Percentiles rank a stretch among this genome's conserved stretches.
Evolutionary conservation across 2,329 filamentous ascomycete species (phyloP).

Genomic region (Talaromyces sp.): DNA sequence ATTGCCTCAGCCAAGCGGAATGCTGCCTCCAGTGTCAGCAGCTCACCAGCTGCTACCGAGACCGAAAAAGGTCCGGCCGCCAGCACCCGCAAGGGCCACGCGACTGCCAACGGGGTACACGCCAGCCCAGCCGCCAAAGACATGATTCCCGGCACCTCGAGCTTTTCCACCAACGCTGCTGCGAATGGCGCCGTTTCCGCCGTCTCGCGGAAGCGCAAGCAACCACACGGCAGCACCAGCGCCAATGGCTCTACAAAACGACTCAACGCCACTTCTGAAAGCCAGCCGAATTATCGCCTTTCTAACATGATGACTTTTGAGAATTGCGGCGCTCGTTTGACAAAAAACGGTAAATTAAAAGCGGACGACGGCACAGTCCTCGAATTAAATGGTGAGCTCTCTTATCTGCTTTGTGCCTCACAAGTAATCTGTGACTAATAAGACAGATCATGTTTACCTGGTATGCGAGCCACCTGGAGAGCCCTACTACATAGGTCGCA

Average conservation of each 20-base stretch:
- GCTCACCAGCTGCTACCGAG: constrained; percentile 25
- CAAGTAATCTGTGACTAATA: constrained; percentile 7
- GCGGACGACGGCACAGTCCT: constrained; percentile 87
- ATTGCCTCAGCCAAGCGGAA: constrained; percentile 21
- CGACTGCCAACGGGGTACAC: constrained; percentile 28
- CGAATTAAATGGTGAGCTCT: constrained; percentile 71
- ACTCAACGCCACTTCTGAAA: constrained; percentile 26
- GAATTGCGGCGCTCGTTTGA: constrained; percentile 60
- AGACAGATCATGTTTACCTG: constrained; percentile 78
- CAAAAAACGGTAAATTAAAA: constrained; percentile 71
- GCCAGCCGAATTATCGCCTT: constrained; percentile 40
- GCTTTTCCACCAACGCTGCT: constrained; percentile 49
- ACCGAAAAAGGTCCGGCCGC: constrained; percentile 33
- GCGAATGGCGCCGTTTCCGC: constrained; percentile 37
- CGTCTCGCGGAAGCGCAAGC: constrained; percentile 79
- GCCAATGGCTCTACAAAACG: constrained; percentile 26
- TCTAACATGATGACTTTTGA: constrained; percentile 89
- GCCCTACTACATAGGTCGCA: constrained; percentile 92
- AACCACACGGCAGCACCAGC: constrained; percentile 43
- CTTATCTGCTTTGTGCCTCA: constrained; percentile 9
- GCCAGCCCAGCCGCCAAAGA: constrained; percentile 33
- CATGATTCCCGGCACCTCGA: constrained; percentile 52
- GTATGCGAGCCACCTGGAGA: constrained; percentile 96
- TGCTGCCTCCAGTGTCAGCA: constrained; percentile 17
- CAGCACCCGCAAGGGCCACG: constrained; percentile 35